These are phyloP conservation scores for Pseudogymnoascus sp. DNA, from an alignment of 2,329 filamentous ascomycete species.

Conservation along the genomic window DNA sequence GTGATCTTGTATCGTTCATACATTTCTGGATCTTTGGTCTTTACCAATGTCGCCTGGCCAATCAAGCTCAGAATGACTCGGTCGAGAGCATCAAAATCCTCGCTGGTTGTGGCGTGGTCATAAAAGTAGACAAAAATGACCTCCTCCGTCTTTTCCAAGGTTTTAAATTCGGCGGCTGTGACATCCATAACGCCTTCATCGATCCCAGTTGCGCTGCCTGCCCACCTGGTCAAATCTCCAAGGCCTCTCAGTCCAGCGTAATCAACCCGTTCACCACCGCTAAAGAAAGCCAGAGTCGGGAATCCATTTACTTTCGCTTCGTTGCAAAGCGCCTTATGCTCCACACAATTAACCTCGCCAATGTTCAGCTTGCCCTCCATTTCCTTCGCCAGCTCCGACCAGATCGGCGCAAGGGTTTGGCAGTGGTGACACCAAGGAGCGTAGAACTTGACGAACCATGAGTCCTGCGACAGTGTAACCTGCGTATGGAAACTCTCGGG, in stretches of 20 bases:
- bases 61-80: slow-evolving; percentile 81
- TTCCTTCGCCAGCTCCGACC: slow-evolving; percentile 82
- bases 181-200: slow-evolving; percentile 75
- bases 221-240: slow-evolving; percentile 81
- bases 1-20: slow-evolving; percentile 86
- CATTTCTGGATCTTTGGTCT: slow-evolving; percentile 72
- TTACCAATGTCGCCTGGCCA: slow-evolving; percentile 86
- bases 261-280: slow-evolving; percentile 82
- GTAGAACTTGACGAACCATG: slow-evolving; percentile 99
- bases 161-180: slow-evolving; percentile 66
- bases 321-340: slow-evolving; percentile 82
- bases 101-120: slow-evolving; percentile 84
- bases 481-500: slow-evolving; percentile 79
- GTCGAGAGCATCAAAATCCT: slow-evolving; percentile 86
- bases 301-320: slow-evolving; percentile 74
- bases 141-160: slow-evolving; percentile 85
- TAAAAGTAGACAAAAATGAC: slow-evolving; percentile 98
- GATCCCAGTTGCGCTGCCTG: slow-evolving; percentile 76
- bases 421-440: slow-evolving; percentile 97
- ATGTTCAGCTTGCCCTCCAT: slow-evolving; percentile 88
- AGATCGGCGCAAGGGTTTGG: slow-evolving; percentile 83
- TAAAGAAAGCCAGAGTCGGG: slow-evolving; percentile 89
- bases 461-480: slow-evolving; percentile 80
- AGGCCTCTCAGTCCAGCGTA: slow-evolving; percentile 88
- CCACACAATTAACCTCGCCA: slow-evolving; percentile 93